phyloP scores from a whole-genome alignment of 441 rosid genomes.

The Eruca vesicaria region DNA sequence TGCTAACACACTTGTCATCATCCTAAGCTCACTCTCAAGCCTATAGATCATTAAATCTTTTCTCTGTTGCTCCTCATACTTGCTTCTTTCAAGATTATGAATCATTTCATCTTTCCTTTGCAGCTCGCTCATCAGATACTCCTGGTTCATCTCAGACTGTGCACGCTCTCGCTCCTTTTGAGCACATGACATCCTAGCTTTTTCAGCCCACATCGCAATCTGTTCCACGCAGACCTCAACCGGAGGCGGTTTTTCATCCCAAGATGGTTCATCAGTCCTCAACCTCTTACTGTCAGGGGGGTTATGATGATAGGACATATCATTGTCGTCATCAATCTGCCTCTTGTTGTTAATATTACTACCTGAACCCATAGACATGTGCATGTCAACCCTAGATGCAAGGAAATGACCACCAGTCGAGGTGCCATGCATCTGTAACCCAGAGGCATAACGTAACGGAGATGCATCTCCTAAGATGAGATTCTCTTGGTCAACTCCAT shows the following conservation, averaged over 20 bases:
- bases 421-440: not conserved
- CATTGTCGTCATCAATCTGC: constrained; percentile 44
- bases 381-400: constrained; percentile 51
- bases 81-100: constrained; percentile 63
- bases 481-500: constrained; percentile 52
- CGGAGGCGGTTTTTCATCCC: constrained; percentile 53
- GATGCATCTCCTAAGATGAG: constrained; percentile 60
- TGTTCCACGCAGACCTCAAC: constrained; percentile 52
- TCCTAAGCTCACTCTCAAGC: constrained; percentile 68
- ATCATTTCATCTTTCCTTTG: constrained; percentile 47
- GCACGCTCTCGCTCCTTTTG: constrained; percentile 15
- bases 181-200: constrained; percentile 45
- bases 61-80: constrained; percentile 58
- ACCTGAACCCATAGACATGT: constrained; percentile 38
- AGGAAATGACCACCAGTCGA: constrained; percentile 53
- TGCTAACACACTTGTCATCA: constrained; percentile 65
- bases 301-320: constrained; percentile 40
- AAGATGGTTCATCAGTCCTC: constrained; percentile 52
- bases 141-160: constrained; percentile 45
- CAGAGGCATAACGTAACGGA: constrained; percentile 52
- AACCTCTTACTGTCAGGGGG: constrained; percentile 58
- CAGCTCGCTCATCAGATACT: constrained; percentile 50
- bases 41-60: constrained; percentile 49
- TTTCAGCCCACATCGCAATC: constrained; percentile 44
- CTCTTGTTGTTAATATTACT: constrained; percentile 39